These are phyloP conservation scores for Metarhizium album DNA, from an alignment of 2,329 filamentous ascomycete genomes.

Conservation along the genomic window DNA sequence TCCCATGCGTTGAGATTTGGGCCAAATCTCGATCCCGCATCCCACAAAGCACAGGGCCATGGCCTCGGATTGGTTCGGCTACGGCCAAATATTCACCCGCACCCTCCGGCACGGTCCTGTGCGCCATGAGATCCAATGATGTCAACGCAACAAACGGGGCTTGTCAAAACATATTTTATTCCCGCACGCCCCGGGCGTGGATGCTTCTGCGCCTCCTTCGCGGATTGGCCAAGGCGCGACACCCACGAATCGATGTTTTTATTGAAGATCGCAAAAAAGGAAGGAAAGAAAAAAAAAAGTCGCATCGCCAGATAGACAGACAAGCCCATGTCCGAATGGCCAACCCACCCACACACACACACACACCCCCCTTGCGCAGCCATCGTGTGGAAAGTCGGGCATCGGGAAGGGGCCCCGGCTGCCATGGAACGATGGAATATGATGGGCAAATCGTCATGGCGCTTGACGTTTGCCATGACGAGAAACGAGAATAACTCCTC, in stretches of 20 bases:
- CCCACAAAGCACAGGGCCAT: background rate
- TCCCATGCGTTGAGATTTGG: background rate
- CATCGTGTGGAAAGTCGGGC: background rate
- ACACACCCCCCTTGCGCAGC: background rate
- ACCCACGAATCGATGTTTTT: conserved; percentile 5
- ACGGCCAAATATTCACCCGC: conserved; percentile 3
- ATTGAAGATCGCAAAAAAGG: conserved; percentile 5
- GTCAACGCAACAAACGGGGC: background rate
- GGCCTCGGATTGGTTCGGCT: conserved; percentile 4
- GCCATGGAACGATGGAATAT: background rate
- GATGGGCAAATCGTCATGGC: background rate
- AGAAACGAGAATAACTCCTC: too few relatives aligned
- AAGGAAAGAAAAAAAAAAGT: too few relatives aligned
- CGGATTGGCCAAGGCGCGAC: conserved; percentile 2
- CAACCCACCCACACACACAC: too few relatives aligned
- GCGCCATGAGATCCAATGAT: background rate
- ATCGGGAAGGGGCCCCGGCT: background rate
- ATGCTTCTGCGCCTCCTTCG: background rate
- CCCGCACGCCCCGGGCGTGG: background rate
- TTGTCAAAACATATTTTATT: background rate
- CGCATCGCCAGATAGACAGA: conserved; percentile 2
- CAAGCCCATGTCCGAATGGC: conserved; percentile 3
- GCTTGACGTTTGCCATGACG: too few relatives aligned
- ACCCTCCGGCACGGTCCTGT: background rate
- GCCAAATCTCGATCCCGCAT: conserved; percentile 7